These are phyloP conservation scores for Cutaneotrichosporon cyanovorans DNA, from an alignment of 1,284 basidiomycete genomes.

Conservation along the genomic window DNA sequence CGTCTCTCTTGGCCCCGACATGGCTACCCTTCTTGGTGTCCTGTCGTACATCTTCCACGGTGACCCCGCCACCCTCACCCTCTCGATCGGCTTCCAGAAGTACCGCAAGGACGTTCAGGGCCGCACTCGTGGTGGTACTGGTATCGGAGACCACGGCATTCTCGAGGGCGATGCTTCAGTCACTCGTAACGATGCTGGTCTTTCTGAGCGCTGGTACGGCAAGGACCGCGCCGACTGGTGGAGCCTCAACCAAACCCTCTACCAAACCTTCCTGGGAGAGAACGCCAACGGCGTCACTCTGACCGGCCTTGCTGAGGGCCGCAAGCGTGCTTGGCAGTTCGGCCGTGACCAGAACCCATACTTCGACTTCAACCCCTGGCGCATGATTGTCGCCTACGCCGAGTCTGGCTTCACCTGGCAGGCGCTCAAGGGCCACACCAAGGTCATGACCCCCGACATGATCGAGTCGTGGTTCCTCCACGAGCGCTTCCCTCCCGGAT, in stretches of 20 bases:
- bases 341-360: constrained; percentile 11
- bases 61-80: constrained; percentile 24
- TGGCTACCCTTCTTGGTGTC: constrained; percentile 24
- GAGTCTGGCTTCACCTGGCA: constrained; percentile 16
- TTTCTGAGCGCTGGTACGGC: constrained; percentile 1
- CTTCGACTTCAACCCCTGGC: constrained; percentile 20
- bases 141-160: constrained; percentile 11
- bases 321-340: constrained; percentile 10
- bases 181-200: constrained; percentile 13
- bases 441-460: constrained; percentile 7
- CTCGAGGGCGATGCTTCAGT: constrained; percentile 19
- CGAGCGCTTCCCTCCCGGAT: constrained; percentile 18
- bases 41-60: constrained; percentile 30
- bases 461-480: constrained; percentile 14
- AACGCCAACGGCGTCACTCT: constrained; percentile 6
- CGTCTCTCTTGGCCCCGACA: constrained; percentile 32
- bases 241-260: constrained; percentile 5
- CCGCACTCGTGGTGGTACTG: constrained; percentile 3
- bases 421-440: constrained; percentile 9
- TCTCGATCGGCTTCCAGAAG: constrained; percentile 19
- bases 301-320: constrained; percentile 7
- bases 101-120: neutral
- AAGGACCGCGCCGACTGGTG: constrained; percentile 4
- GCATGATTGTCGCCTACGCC: constrained; percentile 18
- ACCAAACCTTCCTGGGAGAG: constrained; percentile 3